Evolutionary conservation across 176 grass and related monocot genomes (phyloP).

Genomic region (Secale cereale): DNA sequence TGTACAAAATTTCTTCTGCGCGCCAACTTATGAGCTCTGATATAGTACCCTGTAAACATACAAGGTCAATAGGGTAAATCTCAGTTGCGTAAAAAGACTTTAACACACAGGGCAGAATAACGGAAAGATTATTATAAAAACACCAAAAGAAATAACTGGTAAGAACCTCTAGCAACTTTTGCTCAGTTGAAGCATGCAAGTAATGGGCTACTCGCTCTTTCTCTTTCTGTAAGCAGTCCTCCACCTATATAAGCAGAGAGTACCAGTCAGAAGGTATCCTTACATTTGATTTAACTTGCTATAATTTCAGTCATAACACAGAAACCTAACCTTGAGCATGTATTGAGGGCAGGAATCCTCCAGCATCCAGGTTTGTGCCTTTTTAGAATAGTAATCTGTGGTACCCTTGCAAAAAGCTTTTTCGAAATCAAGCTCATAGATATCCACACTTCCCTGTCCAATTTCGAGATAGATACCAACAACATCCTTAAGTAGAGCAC

Average conservation of each 20-base stretch:
- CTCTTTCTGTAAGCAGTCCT: constrained; percentile 72
- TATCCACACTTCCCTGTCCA: constrained; percentile 4
- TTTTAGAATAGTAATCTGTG: constrained; percentile 58
- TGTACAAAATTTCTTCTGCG: constrained; percentile 55
- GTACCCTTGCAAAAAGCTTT: constrained; percentile 43
- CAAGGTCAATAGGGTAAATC: neutral
- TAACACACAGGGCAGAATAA: no score
- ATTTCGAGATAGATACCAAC: constrained; percentile 59
- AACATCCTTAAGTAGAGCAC: constrained; percentile 61
- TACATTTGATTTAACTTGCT: neutral
- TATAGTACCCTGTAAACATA: constrained; percentile 48
- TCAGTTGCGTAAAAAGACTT: neutral
- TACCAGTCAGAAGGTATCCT: neutral
- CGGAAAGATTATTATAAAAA: neutral
- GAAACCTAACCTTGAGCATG: constrained; percentile 61
- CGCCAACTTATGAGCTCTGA: constrained; percentile 46
- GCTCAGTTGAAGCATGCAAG: constrained; percentile 59
- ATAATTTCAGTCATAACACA: neutral
- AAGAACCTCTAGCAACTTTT: constrained; percentile 57
- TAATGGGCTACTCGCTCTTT: constrained; percentile 60
- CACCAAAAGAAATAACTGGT: neutral
- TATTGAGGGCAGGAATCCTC: constrained; percentile 45
- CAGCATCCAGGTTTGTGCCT: constrained; percentile 43
- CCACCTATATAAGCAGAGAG: constrained; percentile 36
- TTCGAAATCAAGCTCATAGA: constrained; percentile 52